Base-by-base conservation (phyloP, 768 basidiomycete species). In the Hericium coralloides region DNA sequence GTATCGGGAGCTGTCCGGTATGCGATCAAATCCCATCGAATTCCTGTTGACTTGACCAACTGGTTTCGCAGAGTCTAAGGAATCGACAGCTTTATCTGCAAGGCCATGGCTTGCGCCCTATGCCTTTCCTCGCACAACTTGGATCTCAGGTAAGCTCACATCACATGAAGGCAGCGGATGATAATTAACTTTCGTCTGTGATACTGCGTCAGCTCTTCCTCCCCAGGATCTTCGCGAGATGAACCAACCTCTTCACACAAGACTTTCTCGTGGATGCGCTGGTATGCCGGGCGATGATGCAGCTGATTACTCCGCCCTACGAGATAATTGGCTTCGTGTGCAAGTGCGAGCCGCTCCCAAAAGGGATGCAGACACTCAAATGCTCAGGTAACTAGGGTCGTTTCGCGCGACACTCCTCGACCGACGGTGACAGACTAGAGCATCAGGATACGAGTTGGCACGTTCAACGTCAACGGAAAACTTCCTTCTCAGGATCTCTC, bases 381-480 rank as follows among this genome's bases (percentile, higher is more conserved):
- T 2, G 31, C 31, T 31, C 31, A 31, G 25, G 51, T 23, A n/a
- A 54, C 1, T 43, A 15, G 10, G 12, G 22, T 23, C 17, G 31
- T 9, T 31, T 31, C 31, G 31, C 10, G 5, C 10, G n/a, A 49
- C 52, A 8, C 31, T 31, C 31, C 2, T 31, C 31, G 31, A 31
- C 31, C 31, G 10, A 31, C 31, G 31, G 41, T 56, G 10, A 54
- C 47, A 52, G 47, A 56, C 14, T 38, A 31, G 6, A n/a, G 23
- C 10, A 38, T 12, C 59, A 88, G 87, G 36, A 65, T 92, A 51
- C 83, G 87, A 6, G 58, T 87, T 17, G 89, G 90, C 20, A 89
- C 87, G 0, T 93, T 92, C 73, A 93, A 93, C 62, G 89, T 92
- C 49, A 90, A 91, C 62, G 89, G 88, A 1, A 84, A 83, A 64